Base-by-base conservation (phyloP, 116 monocot species). In the Papilionanthe hybrid region DNA sequence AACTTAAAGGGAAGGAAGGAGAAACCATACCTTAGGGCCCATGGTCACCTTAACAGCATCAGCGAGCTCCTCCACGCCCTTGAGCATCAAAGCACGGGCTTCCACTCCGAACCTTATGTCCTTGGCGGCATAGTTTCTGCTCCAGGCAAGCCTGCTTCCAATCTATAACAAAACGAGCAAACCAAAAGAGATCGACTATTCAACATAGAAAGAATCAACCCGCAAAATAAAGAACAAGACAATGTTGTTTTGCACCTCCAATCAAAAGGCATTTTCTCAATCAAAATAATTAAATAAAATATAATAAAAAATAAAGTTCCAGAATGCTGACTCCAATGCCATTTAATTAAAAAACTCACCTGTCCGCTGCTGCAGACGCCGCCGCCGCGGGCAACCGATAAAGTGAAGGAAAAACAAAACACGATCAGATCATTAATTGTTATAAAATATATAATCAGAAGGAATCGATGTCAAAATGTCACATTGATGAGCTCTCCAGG, bases 31-130 rank as follows among this genome's bases (percentile, higher is more conserved):
- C 90, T 92, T 92, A 19, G 92, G 92, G 1, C 92, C 92, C 92
- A 92, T 92, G 0, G 92, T 92, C 47, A 92, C 92, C 78, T 86
- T 89, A 42, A 93, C 90, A 7, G 93, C 93, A 88, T 90, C 93
- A 32, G 93, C 88, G 11, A 93, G 86, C 50, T 93, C 93, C 55
- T 93, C 93, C 28, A 93, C 93, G 9, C 93, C 93, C 83, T 78
- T 90, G 8, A 93, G 83, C 93, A 93, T 93, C 80, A 93, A 81
- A 53, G 90, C 88, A 50, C 93, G 88, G 55, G 93, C 93, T 53
- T 93, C 90, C 4, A 93, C 90, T 23, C 93, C 93, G 44, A 93
- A 93, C 32, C 76, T 86, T 29, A 93, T 92, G 78, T 92, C 92
- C 57, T 92, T 92, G 0, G 92, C 92, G 30, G 94, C 94, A 88